Conservation (phyloP, 208 protist genomes). For the Phytomonas serpens region DNA sequence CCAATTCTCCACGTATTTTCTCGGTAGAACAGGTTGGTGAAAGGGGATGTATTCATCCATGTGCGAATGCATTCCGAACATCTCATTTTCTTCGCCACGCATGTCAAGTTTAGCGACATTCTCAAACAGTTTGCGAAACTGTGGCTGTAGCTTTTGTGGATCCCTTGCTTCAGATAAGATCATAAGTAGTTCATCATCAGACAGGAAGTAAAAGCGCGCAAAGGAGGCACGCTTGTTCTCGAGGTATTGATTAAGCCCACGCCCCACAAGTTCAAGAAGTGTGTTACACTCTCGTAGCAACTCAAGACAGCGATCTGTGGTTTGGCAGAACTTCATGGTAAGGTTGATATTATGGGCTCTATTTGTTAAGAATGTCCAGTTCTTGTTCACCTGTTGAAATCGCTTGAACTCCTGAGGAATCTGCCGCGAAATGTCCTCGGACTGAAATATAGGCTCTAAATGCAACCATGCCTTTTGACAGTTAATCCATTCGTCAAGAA, state of each 20-base stretch:
- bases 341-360: constrained; percentile 77
- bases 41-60: constrained; percentile 95
- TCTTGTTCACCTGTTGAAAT: constrained; percentile 92
- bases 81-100: constrained; percentile 83
- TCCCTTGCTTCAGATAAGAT: constrained; percentile 95
- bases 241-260: constrained; percentile 95
- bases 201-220: constrained; percentile 92
- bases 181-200: constrained; percentile 88
- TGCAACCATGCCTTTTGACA: constrained; percentile 96
- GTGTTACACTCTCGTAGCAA: constrained; percentile 91
- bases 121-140: constrained; percentile 96
- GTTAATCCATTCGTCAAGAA: constrained; percentile 93
- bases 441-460: constrained; percentile 96
- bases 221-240: constrained; percentile 94
- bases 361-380: constrained; percentile 89
- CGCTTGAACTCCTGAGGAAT: constrained; percentile 91
- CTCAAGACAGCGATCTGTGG: constrained; percentile 72
- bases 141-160: constrained; percentile 93
- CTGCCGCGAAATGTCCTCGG: constrained; percentile 94
- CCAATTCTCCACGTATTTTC: constrained; percentile 97
- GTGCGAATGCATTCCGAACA: constrained; percentile 93
- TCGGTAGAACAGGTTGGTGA: constrained; percentile 85
- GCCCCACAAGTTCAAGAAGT: constrained; percentile 94
- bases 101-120: constrained; percentile 92
- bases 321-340: constrained; percentile 76